Conservation (phyloP, 371 early-diverging fungal genomes). For the Circinella umbellata region DNA sequence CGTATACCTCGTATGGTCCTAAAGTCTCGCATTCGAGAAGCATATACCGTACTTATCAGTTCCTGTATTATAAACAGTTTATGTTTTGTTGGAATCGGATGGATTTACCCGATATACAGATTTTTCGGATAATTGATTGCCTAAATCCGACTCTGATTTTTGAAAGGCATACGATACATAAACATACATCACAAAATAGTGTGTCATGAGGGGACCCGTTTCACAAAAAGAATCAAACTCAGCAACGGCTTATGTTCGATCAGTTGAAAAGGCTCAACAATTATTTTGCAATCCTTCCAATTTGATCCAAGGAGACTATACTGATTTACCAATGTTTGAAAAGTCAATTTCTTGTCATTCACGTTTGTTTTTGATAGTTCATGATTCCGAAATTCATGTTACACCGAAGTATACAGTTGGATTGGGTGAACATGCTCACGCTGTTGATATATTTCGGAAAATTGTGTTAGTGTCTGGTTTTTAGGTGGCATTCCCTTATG, state of each 20-base stretch:
- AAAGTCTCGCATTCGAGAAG: too few relatives aligned
- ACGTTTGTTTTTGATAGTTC: slow-evolving; percentile 18
- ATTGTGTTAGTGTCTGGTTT: slow-evolving; percentile 33
- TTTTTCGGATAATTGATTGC: too few relatives aligned
- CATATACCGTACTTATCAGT: too few relatives aligned
- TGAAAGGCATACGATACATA: too few relatives aligned
- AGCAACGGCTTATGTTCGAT: slow-evolving; percentile 15
- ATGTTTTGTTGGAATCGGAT: too few relatives aligned
- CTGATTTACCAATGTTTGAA: slow-evolving; percentile 18
- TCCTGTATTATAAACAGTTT: too few relatives aligned
- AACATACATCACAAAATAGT: too few relatives aligned
- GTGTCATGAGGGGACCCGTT: slow-evolving; percentile 15
- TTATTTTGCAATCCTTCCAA: not conserved
- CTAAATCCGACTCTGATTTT: too few relatives aligned
- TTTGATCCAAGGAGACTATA: slow-evolving; percentile 1
- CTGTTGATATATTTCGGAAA: slow-evolving; percentile 37
- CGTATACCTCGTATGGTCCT: too few relatives aligned
- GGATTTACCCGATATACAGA: too few relatives aligned
- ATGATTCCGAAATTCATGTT: not conserved
- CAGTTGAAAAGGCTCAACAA: slow-evolving; percentile 15
- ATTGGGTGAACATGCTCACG: slow-evolving; percentile 25
- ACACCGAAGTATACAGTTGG: not conserved
- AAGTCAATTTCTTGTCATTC: slow-evolving; percentile 25
- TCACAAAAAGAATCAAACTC: slow-evolving; percentile 12
- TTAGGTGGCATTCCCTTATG: slow-evolving; percentile 23